Evolutionary conservation across 805 yeast genomes (phyloP).

Genomic region (Candida pseudoglaebosa): DNA sequence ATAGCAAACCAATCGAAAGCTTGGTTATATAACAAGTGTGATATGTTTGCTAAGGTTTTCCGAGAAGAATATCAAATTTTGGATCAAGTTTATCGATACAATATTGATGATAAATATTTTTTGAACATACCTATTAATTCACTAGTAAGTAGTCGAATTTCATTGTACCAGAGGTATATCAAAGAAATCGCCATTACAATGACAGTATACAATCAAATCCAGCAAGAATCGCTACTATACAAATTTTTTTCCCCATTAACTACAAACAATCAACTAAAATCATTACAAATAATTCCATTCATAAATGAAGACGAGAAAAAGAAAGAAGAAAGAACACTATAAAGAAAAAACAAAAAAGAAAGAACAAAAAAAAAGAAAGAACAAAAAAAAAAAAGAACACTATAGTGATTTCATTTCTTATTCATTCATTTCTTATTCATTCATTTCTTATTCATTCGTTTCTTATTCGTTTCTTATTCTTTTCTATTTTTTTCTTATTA

Average conservation of each 20-base stretch:
- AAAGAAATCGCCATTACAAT: neutral
- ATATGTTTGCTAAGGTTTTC: slow-evolving; percentile 11
- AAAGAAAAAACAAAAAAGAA: too few relatives aligned
- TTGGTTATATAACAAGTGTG: slow-evolving; percentile 12
- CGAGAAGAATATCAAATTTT: slow-evolving; percentile 12
- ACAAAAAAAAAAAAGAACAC: too few relatives aligned
- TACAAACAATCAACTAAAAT: neutral
- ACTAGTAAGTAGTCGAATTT: slow-evolving; percentile 1
- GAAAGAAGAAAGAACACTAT: too few relatives aligned
- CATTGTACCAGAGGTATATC: neutral
- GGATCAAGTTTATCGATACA: neutral
- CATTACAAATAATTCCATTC: neutral
- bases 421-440: too few relatives aligned
- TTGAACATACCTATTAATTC: slow-evolving; percentile 8
- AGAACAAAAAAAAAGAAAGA: too few relatives aligned
- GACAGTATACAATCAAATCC: neutral
- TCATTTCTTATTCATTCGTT: too few relatives aligned
- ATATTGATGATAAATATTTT: neutral
- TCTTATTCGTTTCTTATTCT: too few relatives aligned
- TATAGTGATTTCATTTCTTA: too few relatives aligned
- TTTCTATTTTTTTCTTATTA: too few relatives aligned
- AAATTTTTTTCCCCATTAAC: neutral
- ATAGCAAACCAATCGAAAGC: neutral
- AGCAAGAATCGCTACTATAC: neutral
- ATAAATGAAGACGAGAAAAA: too few relatives aligned